Evolutionary conservation across 768 basidiomycete genomes (phyloP), one percentile per base, ranked within the genome.

Genomic region (Boletus tylopilopsis): DNA sequence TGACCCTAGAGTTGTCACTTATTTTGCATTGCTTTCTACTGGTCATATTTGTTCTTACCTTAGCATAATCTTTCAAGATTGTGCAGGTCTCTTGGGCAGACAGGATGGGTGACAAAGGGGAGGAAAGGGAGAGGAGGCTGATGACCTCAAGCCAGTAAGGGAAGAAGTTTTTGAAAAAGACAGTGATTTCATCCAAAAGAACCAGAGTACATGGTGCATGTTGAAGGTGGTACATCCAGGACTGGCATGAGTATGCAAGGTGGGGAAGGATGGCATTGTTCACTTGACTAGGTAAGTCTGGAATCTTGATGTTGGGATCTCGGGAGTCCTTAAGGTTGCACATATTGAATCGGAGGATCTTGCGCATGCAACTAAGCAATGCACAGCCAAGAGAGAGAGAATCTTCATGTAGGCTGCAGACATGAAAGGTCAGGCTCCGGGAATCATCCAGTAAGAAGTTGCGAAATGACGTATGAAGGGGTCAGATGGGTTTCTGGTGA

Each of bases 71-170:
- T 29, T 29, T 12, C 29, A 29, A 29, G 11, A 29, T 12, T 11
- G 29, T 5, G 13, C 29, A 29, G 29, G 29, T 29, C 29, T 30
- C 12, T 13, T 11, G 29, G 29, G 44, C 27, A 47, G 50, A 35
- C 21, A 19, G 16, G n/a, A 46, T 45, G 11, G 34, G 12, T 22
- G 23, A 7, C 24, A 29, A n/a, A 22, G 44, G 44, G 4, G 42
- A 45, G 41, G 18, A 27, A 10, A 39, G 11, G 29, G 50, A 45
- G 29, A 51, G 42, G 2, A 59, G 43, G 27, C 57, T 47, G 9
- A 73, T 51, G 3, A 61, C 64, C 41, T 73, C 72, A 30, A 39
- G 45, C 41, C 29, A 47, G 33, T 23, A 48, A 25, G 43, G 29
- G 29, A 30, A 30, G 29, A 24, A 34, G 6, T 15, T 6, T n/a